These are phyloP conservation scores for Papiliotrema fonsecae DNA, from an alignment of 1,284 basidiomycete genomes.

Conservation along the genomic window DNA sequence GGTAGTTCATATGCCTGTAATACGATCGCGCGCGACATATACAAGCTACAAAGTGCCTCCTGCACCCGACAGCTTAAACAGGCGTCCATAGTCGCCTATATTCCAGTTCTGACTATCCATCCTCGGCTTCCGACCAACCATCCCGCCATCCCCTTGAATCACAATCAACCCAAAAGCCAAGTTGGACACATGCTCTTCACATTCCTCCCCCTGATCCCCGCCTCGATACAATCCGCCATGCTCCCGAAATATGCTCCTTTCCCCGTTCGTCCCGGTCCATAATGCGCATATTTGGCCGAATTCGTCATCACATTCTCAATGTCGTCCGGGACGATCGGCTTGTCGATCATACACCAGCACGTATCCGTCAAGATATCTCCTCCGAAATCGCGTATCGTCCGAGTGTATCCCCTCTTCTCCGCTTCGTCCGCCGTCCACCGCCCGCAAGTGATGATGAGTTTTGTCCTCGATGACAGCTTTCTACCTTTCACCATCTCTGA, in stretches of 20 bases:
- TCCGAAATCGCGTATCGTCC: not conserved
- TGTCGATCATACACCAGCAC: conserved; percentile 2
- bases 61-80: no score
- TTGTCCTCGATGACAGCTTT: not conserved
- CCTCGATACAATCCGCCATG: not conserved
- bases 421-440: not conserved
- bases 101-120: no score
- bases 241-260: not conserved
- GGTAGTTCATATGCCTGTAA: no score
- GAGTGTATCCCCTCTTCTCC: not conserved
- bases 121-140: no score
- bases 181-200: not conserved
- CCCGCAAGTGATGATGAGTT: not conserved
- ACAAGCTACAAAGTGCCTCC: no score
- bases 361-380: conserved; percentile 1
- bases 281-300: conserved; percentile 2
- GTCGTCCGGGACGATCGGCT: not conserved
- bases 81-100: no score
- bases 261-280: not conserved
- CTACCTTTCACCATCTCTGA: not conserved
- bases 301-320: not conserved
- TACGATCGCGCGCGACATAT: no score
- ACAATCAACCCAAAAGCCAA: no score
- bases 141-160: no score
- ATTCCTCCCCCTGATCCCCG: not conserved